Percentiles rank a stretch among this genome's conserved stretches.
phyloP scores from a whole-genome alignment of 768 basidiomycete genomes.

The Pleurotus djamor region DNA sequence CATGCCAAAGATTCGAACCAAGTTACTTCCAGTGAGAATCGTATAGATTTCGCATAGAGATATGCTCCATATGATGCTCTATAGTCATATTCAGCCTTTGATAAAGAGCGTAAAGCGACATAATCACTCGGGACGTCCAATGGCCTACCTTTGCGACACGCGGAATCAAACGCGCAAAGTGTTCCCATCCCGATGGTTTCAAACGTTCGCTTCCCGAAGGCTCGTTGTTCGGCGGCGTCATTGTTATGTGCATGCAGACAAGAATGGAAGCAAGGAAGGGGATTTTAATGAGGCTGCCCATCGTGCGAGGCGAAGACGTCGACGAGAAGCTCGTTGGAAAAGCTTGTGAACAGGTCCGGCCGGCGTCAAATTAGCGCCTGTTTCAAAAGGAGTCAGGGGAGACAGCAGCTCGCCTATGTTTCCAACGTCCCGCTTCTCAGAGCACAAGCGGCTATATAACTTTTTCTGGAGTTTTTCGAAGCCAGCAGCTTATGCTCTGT shows the following conservation, averaged over 20 bases:
- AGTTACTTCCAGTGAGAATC: neutral
- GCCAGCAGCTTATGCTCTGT: too few relatives aligned
- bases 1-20: slow-evolving; percentile 9
- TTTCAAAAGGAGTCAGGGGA: too few relatives aligned
- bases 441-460: too few relatives aligned
- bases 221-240: slow-evolving; percentile 3
- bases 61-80: neutral
- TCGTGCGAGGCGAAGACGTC: slow-evolving; percentile 7
- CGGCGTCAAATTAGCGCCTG: too few relatives aligned
- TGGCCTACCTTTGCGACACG: neutral
- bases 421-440: too few relatives aligned
- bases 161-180: neutral
- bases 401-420: too few relatives aligned
- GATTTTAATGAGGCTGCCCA: slow-evolving; percentile 5
- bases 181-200: neutral
- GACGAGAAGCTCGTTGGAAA: neutral
- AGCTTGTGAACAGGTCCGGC: too few relatives aligned
- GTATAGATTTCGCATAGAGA: neutral
- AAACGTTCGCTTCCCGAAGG: neutral
- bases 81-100: neutral
- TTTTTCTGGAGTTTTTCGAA: too few relatives aligned
- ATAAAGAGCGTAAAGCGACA: neutral
- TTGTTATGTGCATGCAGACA: neutral
- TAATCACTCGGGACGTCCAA: neutral
- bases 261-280: slow-evolving; percentile 3